Evolutionary conservation across 768 basidiomycete species (phyloP), one percentile per base, ranked within the genome.

Genomic region (Daedaleopsis nitida): DNA sequence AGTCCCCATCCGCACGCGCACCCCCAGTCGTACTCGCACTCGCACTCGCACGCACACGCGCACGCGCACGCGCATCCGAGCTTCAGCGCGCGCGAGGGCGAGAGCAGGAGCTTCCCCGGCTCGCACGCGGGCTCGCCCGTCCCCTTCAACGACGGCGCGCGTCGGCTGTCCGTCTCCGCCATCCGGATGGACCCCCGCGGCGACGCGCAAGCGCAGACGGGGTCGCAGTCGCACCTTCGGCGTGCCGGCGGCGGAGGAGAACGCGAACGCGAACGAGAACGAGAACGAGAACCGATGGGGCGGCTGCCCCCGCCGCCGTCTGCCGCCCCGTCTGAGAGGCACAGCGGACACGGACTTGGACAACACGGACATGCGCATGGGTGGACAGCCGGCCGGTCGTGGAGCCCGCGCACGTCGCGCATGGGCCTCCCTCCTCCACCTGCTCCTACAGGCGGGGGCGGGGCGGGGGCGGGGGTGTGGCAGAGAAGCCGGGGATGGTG

Each of bases 151-250:
- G 69, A 80, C 17, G 72, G 69, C 27, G 27, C 27, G 24, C 74
- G 83, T 49, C 77, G 83, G 16, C 73, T 80, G 27, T 84, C 85
- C 0, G 71, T 82, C 43, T 80, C 83, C 21, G 78, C 81, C 13
- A 75, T 74, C 39, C 80, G 85, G 43, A 69, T 83, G 55, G 86
- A 87, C 39, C 76, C 81, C 35, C 71, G 60, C 50, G 37, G 19
- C 52, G 48, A n/a, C 53, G 54, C 45, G 59, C 21, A 21, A 44
- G 17, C 8, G 24, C 23, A 23, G 27, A 1, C 35, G 55, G 14
- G 55, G 21, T 12, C 24, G 44, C 49, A 38, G 43, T 19, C 10
- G 42, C 21, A 19, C 17, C 49, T 21, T 57, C 60, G 14, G 55
- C 60, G 11, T 32, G 60, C 39, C 27, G 27, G 27, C 27, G 27